Base-by-base conservation (phyloP, 306 rosid genomes). In the Cicer pinnatifidum region DNA sequence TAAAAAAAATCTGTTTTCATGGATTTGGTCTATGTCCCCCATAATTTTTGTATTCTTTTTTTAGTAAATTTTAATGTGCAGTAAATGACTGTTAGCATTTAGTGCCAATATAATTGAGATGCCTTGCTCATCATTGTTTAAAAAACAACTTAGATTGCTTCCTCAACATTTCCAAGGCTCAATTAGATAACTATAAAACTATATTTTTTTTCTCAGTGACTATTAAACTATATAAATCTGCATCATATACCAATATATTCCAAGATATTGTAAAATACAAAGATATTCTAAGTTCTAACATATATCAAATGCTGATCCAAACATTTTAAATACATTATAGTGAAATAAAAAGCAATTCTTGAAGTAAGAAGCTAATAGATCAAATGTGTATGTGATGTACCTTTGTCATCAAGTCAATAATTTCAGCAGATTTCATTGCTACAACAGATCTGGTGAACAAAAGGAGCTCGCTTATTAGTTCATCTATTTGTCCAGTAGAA, bases 381-480 rank as follows among this genome's bases (percentile, higher is more conserved):
- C 7, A 73, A 79, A 44, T 69, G 43, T 48, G 35, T 7, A 16
- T 59, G 59, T 56, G 37, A 65, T 57, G 65, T 78, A 94, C 99
- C 97, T 91, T 89, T 53, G 87, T 85, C 52, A 81, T 66, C 72
- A 94, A 70, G 70, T 88, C 95, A 60, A 73, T 77, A 79, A 83
- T 73, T 83, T 89, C 96, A 73, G 89, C 73, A 52, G 88, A 86
- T 76, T 88, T 89, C 75, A 85, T 20, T 80, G 86, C 65, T 57
- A 91, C 75, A 75, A 86, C 54, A 66, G 84, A 57, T 77, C 84
- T 88, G 61, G 69, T 84, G 80, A 89, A 94, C 41, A 78, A 83
- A 68, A 94, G 91, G 77, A 94, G 88, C 56, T 89, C 92, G 3
- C 75, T 82, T 83, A 84, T 83, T 69, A 94, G 72, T 77, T 87